phyloP scores from a whole-genome alignment of 73 alveolate species.

The Paramecium bursaria region DNA sequence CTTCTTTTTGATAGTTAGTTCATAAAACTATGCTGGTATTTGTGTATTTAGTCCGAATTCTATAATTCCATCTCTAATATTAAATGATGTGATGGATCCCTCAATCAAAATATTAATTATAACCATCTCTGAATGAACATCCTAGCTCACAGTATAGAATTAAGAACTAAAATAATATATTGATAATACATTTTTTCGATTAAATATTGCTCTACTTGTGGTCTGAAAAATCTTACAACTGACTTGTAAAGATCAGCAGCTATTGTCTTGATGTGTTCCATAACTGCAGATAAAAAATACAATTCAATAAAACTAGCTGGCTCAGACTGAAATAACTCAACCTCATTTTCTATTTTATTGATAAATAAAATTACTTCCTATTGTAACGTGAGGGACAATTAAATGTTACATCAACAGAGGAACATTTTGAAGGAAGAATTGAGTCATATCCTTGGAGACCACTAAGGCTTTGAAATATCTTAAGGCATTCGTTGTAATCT shows the following conservation, averaged over 20 bases:
- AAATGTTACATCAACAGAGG: conserved; percentile 20
- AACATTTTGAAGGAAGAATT: conserved; percentile 41
- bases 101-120: conserved; percentile 63
- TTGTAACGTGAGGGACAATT: conserved; percentile 22
- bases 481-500: conserved; percentile 64
- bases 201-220: background rate
- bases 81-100: conserved; percentile 52
- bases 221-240: conserved; percentile 25
- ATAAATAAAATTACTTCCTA: conserved; percentile 10
- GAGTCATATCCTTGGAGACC: conserved; percentile 54
- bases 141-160: conserved; percentile 23
- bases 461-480: conserved; percentile 53
- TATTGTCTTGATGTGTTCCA: conserved; percentile 57
- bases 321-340: conserved; percentile 37
- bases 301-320: conserved; percentile 60
- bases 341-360: background rate
- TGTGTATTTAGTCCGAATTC: conserved; percentile 44
- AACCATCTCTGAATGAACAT: conserved; percentile 51
- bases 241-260: conserved; percentile 62
- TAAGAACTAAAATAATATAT: conserved; percentile 32
- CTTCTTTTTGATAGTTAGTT: conserved; percentile 32
- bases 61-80: conserved; percentile 58
- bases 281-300: conserved; percentile 51
- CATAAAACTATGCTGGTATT: conserved; percentile 28
- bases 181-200: conserved; percentile 22